Evolutionary conservation across 257 asterid genomes (phyloP), one percentile per base, ranked within the genome.

Genomic region (Scutellaria minor): DNA sequence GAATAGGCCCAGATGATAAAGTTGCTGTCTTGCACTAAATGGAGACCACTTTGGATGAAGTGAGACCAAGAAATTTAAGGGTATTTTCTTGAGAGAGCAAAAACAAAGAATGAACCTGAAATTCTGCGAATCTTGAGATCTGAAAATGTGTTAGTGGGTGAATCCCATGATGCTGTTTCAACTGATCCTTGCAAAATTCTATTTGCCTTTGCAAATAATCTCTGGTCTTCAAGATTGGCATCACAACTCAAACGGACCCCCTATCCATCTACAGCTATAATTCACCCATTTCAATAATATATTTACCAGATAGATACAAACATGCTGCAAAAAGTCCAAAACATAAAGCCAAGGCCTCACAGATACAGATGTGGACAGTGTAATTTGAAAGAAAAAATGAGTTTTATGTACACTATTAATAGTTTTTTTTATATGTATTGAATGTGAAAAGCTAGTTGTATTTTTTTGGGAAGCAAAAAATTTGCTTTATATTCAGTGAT

Each of bases 41-140:
- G 64, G 59, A 61, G 79, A 65, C 61, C 75, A 37, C 65, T 69
- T 66, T 45, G 68, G 67, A 58, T 68, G 72, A 59, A 68, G 80
- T 9, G 62, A 56, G 70, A 59, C 74, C 73, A 68, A 51, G 77
- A 62, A 73, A 80, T 75, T 54, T 77, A 67, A 77, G 62, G 74
- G 79, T 63, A 45, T 75, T 81, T 77, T 83, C 78, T 84, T 72
- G 89, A 83, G 72, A 70, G 77, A 76, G 77, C 48, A 69, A 69
- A 65, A 84, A 79, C 70, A 77, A 72, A 54, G 77, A 73, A 56
- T 73, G 62, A 57, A 72, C 77, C 83, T 82, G 87, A 80, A 83
- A 85, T 79, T 86, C 83, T 70, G 80, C 57, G 37, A 74, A 79
- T 75, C 82, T 86, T 78, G 96, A 89, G 95, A 93, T 89, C 89